Evolutionary conservation across 495 filamentous ascomycete species (phyloP).

Genomic region (Penicillium lagena): DNA sequence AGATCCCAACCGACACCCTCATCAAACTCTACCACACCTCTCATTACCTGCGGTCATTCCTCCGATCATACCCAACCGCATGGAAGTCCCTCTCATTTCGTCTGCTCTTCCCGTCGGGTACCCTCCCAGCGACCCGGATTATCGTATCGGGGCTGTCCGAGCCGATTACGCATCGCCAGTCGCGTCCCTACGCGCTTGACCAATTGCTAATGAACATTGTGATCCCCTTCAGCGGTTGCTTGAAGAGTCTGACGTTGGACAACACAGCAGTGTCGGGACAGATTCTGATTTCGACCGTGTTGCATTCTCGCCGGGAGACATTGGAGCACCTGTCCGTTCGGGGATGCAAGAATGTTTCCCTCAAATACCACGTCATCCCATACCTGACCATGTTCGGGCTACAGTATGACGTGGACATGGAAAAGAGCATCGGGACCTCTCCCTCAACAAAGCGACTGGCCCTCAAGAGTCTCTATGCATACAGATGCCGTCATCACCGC

Average conservation of each 20-base stretch:
- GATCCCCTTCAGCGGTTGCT: constrained; percentile 47
- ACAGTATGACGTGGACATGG: constrained; percentile 38
- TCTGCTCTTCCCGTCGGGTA: constrained; percentile 40
- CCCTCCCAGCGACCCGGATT: constrained; percentile 24
- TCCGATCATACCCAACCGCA: constrained; percentile 52
- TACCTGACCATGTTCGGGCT: constrained; percentile 46
- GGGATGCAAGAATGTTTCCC: constrained; percentile 59
- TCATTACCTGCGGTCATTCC: constrained; percentile 45
- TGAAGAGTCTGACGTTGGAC: constrained; percentile 52
- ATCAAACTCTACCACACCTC: constrained; percentile 54
- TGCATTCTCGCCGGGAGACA: constrained; percentile 45
- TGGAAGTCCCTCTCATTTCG: constrained; percentile 58
- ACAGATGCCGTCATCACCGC: constrained; percentile 55
- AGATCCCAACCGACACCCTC: constrained; percentile 49
- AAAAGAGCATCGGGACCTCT: constrained; percentile 26
- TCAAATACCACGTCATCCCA: constrained; percentile 59
- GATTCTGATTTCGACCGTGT: constrained; percentile 46
- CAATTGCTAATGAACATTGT: constrained; percentile 50
- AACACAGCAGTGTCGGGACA: constrained; percentile 56
- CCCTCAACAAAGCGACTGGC: constrained; percentile 35
- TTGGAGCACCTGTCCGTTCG: constrained; percentile 55
- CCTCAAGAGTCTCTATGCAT: constrained; percentile 55
- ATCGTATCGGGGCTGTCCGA: constrained; percentile 29
- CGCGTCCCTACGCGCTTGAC: constrained; percentile 50
- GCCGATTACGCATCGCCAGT: constrained; percentile 37